Evolutionary conservation across 768 basidiomycete genomes (phyloP).

Genomic region (Fomitopsis serialis): DNA sequence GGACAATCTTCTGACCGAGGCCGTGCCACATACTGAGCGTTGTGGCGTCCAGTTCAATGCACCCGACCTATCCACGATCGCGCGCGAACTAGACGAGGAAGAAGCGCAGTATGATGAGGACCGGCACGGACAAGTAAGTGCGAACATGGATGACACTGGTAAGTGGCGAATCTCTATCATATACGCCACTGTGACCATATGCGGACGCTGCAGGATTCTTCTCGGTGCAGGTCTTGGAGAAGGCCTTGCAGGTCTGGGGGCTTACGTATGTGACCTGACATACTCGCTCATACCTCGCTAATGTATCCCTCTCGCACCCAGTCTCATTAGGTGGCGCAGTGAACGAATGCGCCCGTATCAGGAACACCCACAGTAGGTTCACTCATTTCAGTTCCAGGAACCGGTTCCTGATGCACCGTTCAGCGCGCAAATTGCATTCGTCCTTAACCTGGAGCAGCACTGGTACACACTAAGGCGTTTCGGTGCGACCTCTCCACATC

Average conservation of each 20-base stretch:
- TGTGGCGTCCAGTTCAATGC: slow-evolving; percentile 56
- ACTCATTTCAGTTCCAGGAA: not conserved
- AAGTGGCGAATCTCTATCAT: slow-evolving; percentile 1
- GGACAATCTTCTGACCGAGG: slow-evolving; percentile 12
- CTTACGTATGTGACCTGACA: slow-evolving; percentile 46
- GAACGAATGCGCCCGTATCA: slow-evolving; percentile 78
- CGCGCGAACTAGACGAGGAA: slow-evolving; percentile 57
- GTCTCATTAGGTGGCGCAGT: slow-evolving; percentile 80
- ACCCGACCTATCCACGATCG: slow-evolving; percentile 74
- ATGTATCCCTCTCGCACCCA: slow-evolving; percentile 27
- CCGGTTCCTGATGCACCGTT: not conserved
- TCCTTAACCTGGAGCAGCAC: slow-evolving; percentile 81
- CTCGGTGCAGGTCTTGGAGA: slow-evolving; percentile 84
- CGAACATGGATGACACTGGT: slow-evolving; percentile 94
- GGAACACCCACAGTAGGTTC: slow-evolving; percentile 64
- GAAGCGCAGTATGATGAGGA: slow-evolving; percentile 55
- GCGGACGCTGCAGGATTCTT: slow-evolving; percentile 62
- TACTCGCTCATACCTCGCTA: not conserved
- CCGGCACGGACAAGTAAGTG: slow-evolving; percentile 41
- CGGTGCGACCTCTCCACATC: slow-evolving; percentile 39
- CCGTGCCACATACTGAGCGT: not conserved
- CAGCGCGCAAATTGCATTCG: slow-evolving; percentile 81
- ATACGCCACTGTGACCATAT: not conserved
- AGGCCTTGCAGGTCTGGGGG: slow-evolving; percentile 81
- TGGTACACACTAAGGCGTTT: slow-evolving; percentile 89